Evolutionary conservation across 345 rosid genomes (phyloP), one percentile per base, ranked within the genome.

Genomic region (Lepidium africanum): DNA sequence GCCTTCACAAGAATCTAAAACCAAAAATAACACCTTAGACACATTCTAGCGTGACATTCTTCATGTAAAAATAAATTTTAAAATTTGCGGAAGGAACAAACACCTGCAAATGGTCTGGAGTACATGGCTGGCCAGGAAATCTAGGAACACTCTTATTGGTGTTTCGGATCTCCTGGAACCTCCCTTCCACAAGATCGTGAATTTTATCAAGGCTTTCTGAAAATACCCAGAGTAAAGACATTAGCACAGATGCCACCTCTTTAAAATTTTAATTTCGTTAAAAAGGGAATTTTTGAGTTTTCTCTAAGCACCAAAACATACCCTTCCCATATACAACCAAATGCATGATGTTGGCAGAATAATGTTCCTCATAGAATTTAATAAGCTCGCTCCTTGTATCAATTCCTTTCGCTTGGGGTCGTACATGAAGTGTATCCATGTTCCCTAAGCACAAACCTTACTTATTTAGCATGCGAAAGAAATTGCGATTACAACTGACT

Each of bases 341-440:
- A 78, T 86, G 85, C 97, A 93, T 93, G 41, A 87, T 83, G 81
- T 87, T 93, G 65, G 98, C 87, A 12, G 98, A 93, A 83, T 93
- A 93, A 57, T 90, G 67, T 58, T 88, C 91, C 38, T 85, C 76
- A 59, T 93, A 93, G 75, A 93, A 87, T 54, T 84, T 88, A 36
- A 93, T 81, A 60, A 93, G 97, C 80, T 90, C 96, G 12, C 63
- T 61, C 61, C 92, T 87, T 63, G 87, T 88, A 73, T 93, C 94
- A 60, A 85, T 43, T 69, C 97, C 98, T 75, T 67, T 87, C 49
- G 81, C 92, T 78, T 82, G 84, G 35, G 98, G 98, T 52, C 73
- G 76, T 68, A 90, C 92, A 65, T 84, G 89, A 81, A 90, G 76
- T 30, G 96, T 93, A 35, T 93, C 86, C 95, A 86, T 84, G 63